Percentiles rank a stretch among this genome's conserved stretches.
phyloP scores from a whole-genome alignment of 192 early-diverging fungal species.

The Coemansia sp. region DNA sequence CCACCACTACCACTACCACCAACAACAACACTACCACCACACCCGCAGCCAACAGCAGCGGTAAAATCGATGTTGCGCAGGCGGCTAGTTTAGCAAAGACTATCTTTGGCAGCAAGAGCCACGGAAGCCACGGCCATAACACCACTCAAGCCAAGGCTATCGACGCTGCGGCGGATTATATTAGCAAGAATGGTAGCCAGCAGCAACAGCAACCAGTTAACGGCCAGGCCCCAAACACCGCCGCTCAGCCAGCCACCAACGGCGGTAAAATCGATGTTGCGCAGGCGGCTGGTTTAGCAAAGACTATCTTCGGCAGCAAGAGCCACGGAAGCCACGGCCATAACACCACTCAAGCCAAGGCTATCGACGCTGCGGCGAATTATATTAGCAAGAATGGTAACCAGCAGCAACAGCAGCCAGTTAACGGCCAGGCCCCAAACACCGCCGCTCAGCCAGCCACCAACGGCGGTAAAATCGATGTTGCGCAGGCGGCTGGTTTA shows the following conservation, averaged over 20 bases:
- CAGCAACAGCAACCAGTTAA: background rate
- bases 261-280: background rate
- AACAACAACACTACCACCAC: background rate
- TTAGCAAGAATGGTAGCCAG: background rate
- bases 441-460: too few relatives aligned
- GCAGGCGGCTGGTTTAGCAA: background rate
- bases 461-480: conserved; percentile 4
- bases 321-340: background rate
- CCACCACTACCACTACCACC: too few relatives aligned
- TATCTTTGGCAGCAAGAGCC: background rate
- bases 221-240: background rate
- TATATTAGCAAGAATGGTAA: too few relatives aligned
- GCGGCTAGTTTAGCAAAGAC: background rate
- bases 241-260: background rate
- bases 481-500: too few relatives aligned
- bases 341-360: background rate
- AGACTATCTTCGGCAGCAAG: background rate
- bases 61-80: background rate
- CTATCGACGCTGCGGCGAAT: background rate
- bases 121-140: background rate
- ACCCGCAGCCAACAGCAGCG: conserved; percentile 1
- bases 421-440: background rate
- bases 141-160: background rate
- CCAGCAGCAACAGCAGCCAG: background rate
- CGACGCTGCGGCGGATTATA: background rate